Evolutionary conservation across 768 basidiomycete species (phyloP), one percentile per base, ranked within the genome.

Genomic region (Collybia sp.): DNA sequence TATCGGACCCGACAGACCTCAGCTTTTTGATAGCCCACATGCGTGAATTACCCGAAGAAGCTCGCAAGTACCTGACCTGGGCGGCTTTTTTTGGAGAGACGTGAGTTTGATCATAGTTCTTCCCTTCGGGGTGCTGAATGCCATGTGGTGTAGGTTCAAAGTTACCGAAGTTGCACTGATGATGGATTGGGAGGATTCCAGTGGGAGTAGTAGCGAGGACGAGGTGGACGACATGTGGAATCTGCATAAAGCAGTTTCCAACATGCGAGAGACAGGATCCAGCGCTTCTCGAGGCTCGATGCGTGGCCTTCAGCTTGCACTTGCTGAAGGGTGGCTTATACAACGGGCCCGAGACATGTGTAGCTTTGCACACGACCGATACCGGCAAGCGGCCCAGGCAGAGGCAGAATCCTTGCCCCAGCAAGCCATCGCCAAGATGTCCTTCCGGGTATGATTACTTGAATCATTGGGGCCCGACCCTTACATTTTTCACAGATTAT

Each of bases 321-420:
- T 86, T 15, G 64, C 77, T 1, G 85, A 87, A 58, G 86, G 86
- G 1, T 88, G 85, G 85, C 68, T 88, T 9, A 77, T 83, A 5
- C 82, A 84, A 47, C 68, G 82, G 41, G 85, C 82, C 3, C 68
- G 85, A 31, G 85, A 87, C 54, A 85, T 86, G 83, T 85, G 83
- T 61, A 82, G 77, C 54, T 85, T 86, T 61, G 69, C 82, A 3
- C 85, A 88, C 60, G 85, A 87, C 57, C 70, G 84, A 38, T 88
- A 85, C 62, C 75, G 84, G 8, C 84, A 85, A 60, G 85, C 85
- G 9, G 83, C 81, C 8, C 77, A 82, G 53, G 75, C 73, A 3
- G 82, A 85, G 58, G 78, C 72, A 0, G 70, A 73, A 34, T 61
- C 59, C 3, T 68, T 85, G 11, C 68, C 82, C 0, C 61, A 64